These are phyloP conservation scores for Trichophyton simii DNA, from an alignment of 2,329 filamentous ascomycete species.

Conservation along the genomic window DNA sequence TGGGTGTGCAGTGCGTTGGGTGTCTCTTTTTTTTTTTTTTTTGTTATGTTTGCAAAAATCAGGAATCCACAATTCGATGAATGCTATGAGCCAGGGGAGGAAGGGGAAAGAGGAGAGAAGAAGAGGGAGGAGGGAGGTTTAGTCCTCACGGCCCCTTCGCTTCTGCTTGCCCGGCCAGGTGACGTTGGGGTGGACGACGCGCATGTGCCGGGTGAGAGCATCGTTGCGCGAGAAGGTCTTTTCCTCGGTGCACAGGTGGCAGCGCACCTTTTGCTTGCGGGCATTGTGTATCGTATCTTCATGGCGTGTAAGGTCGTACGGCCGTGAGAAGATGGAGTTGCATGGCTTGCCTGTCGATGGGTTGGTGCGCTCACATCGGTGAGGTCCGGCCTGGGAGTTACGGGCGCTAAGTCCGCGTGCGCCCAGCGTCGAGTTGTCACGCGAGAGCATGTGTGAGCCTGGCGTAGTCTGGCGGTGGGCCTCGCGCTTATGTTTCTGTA, in stretches of 20 bases:
- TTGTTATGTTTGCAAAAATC: not conserved
- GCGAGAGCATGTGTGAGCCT: conserved; percentile 32
- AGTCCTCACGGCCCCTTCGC: conserved; percentile 24
- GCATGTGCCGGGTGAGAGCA: conserved; percentile 84
- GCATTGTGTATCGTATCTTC: conserved; percentile 97
- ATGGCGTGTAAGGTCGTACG: conserved; percentile 91
- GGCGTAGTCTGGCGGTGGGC: conserved; percentile 66
- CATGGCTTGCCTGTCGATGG: conserved; percentile 90
- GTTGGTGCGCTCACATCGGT: conserved; percentile 86
- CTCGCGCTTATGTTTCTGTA: conserved; percentile 94
- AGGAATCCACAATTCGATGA: not conserved
- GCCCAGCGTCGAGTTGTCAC: conserved; percentile 34
- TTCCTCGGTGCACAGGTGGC: conserved; percentile 83
- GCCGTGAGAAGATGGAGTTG: conserved; percentile 84
- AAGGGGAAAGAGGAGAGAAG: not conserved
- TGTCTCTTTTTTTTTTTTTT: not conserved
- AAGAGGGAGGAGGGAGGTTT: not conserved
- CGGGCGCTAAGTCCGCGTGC: conserved; percentile 34
- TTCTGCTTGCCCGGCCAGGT: conserved; percentile 59
- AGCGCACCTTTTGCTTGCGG: conserved; percentile 87
- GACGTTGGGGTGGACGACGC: conserved; percentile 82
- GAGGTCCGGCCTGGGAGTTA: conserved; percentile 84
- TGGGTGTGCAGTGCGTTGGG: not conserved
- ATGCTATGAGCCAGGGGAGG: not conserved
- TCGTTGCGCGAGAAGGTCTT: conserved; percentile 96